These are phyloP conservation scores for Picea abies DNA, from an alignment of 83 land plant genomes.

Conservation along the genomic window DNA sequence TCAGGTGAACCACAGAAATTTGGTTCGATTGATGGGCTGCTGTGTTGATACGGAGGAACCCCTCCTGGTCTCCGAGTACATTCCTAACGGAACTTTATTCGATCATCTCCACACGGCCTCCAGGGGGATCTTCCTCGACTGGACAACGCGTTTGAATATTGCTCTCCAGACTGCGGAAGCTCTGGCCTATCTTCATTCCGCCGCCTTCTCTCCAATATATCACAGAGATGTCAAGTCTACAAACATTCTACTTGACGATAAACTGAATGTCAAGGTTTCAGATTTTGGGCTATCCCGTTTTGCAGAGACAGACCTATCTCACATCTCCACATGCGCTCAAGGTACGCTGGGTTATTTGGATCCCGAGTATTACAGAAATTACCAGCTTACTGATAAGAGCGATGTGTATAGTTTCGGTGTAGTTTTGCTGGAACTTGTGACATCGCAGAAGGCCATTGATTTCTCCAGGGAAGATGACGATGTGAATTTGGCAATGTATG, in stretches of 20 bases:
- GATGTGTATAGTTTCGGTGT: no score
- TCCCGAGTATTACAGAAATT: no score
- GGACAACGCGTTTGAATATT: slow-evolving; percentile 27
- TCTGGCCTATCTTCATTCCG: no score
- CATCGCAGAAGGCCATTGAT: slow-evolving; percentile 56
- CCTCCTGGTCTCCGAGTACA: no score
- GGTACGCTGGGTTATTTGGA: no score
- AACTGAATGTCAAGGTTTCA: no score
- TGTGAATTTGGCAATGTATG: slow-evolving; percentile 9
- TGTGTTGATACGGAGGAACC: no score
- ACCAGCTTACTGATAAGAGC: no score
- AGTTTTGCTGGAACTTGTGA: slow-evolving; percentile 40
- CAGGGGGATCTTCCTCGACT: slow-evolving; percentile 10
- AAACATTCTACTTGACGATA: slow-evolving; percentile 42
- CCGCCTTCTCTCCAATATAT: slow-evolving; percentile 35
- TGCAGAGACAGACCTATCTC: no score
- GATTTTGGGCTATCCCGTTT: no score
- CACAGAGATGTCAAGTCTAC: slow-evolving; percentile 68
- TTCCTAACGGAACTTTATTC: slow-evolving; percentile 21
- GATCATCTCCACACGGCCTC: slow-evolving; percentile 37
- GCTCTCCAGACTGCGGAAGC: no score
- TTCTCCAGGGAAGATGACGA: slow-evolving; percentile 39
- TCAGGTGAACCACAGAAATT: slow-evolving; percentile 64
- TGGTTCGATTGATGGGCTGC: slow-evolving; percentile 26
- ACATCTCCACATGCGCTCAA: no score